Conservation (phyloP, 257 asterid species). For the Ilex asprella region DNA sequence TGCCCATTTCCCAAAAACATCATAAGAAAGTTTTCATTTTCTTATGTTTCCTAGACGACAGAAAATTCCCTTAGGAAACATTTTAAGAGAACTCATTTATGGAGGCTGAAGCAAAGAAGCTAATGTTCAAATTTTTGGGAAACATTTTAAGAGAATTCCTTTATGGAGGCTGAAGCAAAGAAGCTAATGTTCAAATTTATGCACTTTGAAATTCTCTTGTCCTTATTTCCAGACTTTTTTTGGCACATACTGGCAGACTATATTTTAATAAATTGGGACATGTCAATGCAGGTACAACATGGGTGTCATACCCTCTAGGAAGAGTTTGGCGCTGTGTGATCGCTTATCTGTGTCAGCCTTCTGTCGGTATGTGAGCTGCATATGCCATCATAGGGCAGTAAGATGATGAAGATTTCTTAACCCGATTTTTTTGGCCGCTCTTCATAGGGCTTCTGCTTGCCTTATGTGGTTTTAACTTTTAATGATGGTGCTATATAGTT, state of each 20-base stretch:
- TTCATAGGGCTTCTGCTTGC: background rate
- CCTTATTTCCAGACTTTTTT: background rate
- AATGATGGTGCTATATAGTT: background rate
- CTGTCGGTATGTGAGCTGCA: conserved; percentile 51
- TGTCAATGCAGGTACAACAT: conserved; percentile 68
- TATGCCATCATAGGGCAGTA: too few relatives aligned
- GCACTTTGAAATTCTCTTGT: background rate
- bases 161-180: too few relatives aligned
- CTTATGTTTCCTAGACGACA: too few relatives aligned
- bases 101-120: too few relatives aligned
- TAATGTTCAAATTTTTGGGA: background rate
- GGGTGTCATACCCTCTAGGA: conserved; percentile 83
- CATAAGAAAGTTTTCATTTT: too few relatives aligned
- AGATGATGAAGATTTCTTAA: conserved; percentile 4
- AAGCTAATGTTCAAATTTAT: background rate
- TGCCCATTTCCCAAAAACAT: too few relatives aligned
- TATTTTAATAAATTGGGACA: background rate
- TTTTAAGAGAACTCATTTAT: too few relatives aligned
- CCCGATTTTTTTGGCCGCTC: conserved; percentile 1
- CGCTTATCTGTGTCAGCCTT: conserved; percentile 75
- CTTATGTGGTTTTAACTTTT: background rate
- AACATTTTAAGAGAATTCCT: too few relatives aligned
- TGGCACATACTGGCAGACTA: background rate
- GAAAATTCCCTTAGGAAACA: too few relatives aligned
- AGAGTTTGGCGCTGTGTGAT: conserved; percentile 82